Evolutionary conservation across 2,329 filamentous ascomycete genomes (phyloP).

Genomic region (Neonectria faginata): DNA sequence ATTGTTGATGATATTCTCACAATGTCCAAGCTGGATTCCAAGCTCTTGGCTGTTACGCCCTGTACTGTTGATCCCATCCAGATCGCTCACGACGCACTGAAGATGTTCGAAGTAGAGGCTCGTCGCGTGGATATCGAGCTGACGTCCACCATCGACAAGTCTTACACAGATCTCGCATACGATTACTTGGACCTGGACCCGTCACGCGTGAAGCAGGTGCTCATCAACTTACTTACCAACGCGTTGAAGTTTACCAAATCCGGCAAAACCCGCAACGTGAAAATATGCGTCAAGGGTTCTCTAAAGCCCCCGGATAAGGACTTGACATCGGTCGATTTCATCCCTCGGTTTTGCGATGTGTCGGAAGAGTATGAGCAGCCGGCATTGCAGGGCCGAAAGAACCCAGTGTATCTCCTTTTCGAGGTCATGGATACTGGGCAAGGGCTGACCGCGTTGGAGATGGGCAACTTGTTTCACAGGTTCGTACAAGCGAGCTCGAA

Average conservation of each 20-base stretch:
- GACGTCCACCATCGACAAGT: constrained; percentile 71
- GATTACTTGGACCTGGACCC: constrained; percentile 79
- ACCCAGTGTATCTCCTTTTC: constrained; percentile 75
- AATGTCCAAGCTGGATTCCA: constrained; percentile 80
- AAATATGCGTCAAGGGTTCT: constrained; percentile 60
- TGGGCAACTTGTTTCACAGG: constrained; percentile 79
- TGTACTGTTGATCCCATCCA: constrained; percentile 75
- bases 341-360: constrained; percentile 65
- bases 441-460: constrained; percentile 77
- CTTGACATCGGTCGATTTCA: constrained; percentile 68
- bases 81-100: constrained; percentile 75
- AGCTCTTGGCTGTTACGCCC: constrained; percentile 78
- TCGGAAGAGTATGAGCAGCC: constrained; percentile 54
- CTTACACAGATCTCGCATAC: constrained; percentile 67
- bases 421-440: constrained; percentile 83
- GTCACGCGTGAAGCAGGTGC: constrained; percentile 79
- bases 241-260: constrained; percentile 84
- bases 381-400: constrained; percentile 46
- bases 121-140: constrained; percentile 76
- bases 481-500: constrained; percentile 83
- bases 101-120: constrained; percentile 83
- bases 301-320: constrained; percentile 53
- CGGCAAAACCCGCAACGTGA: constrained; percentile 67
- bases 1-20: constrained; percentile 83
- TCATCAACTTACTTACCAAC: constrained; percentile 85